Evolutionary conservation across 768 basidiomycete species (phyloP).

Genomic region (Termitomyces sp.): DNA sequence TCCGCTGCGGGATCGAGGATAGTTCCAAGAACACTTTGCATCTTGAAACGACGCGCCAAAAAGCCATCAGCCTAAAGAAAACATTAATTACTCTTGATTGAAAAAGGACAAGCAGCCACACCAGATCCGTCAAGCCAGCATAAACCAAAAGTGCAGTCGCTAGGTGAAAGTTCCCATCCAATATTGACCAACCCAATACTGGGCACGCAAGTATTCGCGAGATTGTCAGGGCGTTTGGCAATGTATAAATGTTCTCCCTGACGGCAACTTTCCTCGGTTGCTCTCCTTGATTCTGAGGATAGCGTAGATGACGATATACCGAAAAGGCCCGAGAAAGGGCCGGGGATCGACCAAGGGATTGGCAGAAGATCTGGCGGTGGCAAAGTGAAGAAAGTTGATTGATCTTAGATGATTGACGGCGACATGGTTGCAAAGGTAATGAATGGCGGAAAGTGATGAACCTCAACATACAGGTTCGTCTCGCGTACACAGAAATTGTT

Average conservation of each 20-base stretch:
- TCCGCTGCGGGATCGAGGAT: conserved; percentile 98
- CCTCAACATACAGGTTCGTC: conserved; percentile 12
- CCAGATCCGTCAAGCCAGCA: conserved; percentile 91
- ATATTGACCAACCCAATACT: conserved; percentile 85
- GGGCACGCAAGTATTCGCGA: conserved; percentile 91
- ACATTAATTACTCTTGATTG: conserved; percentile 9
- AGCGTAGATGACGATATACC: conserved; percentile 14
- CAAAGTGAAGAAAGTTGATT: not conserved
- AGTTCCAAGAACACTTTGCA: conserved; percentile 90
- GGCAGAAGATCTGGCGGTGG: conserved; percentile 1
- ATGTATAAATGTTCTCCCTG: conserved; percentile 89
- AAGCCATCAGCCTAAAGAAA: conserved; percentile 81
- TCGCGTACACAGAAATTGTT: conserved; percentile 2
- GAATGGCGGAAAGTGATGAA: conserved; percentile 10
- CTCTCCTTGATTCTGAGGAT: conserved; percentile 14
- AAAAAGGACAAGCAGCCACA: conserved; percentile 39
- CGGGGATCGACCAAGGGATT: not conserved
- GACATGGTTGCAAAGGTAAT: conserved; percentile 8
- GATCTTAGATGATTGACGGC: not conserved
- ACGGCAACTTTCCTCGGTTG: conserved; percentile 32
- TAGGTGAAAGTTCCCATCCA: conserved; percentile 74
- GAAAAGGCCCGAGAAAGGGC: conserved; percentile 22
- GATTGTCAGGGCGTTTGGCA: conserved; percentile 87
- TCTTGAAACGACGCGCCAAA: conserved; percentile 82
- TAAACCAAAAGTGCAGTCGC: conserved; percentile 86